Evolutionary conservation across 805 yeast species (phyloP).

Genomic region (Clavispora fructus): DNA sequence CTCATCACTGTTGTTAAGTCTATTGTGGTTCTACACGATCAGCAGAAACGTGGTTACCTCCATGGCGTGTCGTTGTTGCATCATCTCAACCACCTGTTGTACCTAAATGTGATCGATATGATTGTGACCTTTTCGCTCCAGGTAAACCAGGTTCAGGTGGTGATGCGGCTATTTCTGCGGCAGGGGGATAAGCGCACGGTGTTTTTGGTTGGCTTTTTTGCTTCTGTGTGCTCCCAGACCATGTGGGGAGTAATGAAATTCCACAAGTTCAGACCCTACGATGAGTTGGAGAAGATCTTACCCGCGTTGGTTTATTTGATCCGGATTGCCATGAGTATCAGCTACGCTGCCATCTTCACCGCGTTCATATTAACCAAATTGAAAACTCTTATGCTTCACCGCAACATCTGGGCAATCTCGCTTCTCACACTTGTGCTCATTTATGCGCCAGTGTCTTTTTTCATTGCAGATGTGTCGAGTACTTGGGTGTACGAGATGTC

Average conservation of each 20-base stretch:
- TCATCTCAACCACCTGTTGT: slow-evolving; percentile 37
- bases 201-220: slow-evolving; percentile 50
- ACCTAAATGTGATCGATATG: slow-evolving; percentile 53
- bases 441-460: slow-evolving; percentile 60
- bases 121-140: slow-evolving; percentile 54
- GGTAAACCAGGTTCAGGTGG: slow-evolving; percentile 65
- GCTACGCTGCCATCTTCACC: slow-evolving; percentile 60
- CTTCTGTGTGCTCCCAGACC: slow-evolving; percentile 52
- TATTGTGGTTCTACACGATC: slow-evolving; percentile 40
- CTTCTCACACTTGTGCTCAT: slow-evolving; percentile 50
- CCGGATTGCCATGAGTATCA: slow-evolving; percentile 63
- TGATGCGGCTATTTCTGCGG: slow-evolving; percentile 62
- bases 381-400: slow-evolving; percentile 44
- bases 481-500: slow-evolving; percentile 71
- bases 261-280: slow-evolving; percentile 28
- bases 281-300: slow-evolving; percentile 49
- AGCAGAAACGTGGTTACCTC: slow-evolving; percentile 40
- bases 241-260: slow-evolving; percentile 69
- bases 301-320: slow-evolving; percentile 73
- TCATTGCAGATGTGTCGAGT: slow-evolving; percentile 70
- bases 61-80: slow-evolving; percentile 42
- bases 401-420: slow-evolving; percentile 50
- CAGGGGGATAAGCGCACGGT: slow-evolving; percentile 63
- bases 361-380: slow-evolving; percentile 51
- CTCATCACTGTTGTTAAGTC: slow-evolving; percentile 45